phyloP scores from a whole-genome alignment of 805 yeast genomes.

The Torulaspora quercuum region DNA sequence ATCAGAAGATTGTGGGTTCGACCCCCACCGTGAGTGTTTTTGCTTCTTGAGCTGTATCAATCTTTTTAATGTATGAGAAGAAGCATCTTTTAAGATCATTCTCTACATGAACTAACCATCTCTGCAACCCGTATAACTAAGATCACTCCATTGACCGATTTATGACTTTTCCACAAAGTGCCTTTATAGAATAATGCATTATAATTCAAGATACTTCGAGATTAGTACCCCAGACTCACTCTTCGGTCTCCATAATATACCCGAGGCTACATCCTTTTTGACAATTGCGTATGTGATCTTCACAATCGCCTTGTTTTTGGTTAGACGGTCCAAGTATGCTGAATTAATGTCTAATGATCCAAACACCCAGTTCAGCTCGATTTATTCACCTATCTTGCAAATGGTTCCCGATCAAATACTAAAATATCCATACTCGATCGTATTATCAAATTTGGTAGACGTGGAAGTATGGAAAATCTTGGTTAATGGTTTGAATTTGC shows the following conservation, averaged over 20 bases:
- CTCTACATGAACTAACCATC: too few species aligned
- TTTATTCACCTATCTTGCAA: constrained; percentile 57
- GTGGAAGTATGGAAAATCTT: constrained; percentile 46
- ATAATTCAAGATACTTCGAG: constrained; percentile 19
- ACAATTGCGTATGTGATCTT: constrained; percentile 40
- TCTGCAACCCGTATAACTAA: too few species aligned
- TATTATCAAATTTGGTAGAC: constrained; percentile 64
- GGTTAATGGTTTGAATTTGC: constrained; percentile 46
- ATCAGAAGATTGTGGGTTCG: constrained; percentile 55
- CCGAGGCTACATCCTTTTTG: constrained; percentile 48
- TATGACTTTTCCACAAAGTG: too few species aligned
- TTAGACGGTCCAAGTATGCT: constrained; percentile 41
- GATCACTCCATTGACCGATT: too few species aligned
- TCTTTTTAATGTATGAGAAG: too few species aligned
- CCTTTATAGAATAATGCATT: too few species aligned
- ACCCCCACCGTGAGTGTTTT: constrained; percentile 52
- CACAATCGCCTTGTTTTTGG: constrained; percentile 41
- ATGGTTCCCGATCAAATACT: constrained; percentile 57
- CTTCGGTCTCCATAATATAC: constrained; percentile 31
- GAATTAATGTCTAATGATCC: constrained; percentile 12
- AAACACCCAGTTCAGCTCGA: constrained; percentile 38
- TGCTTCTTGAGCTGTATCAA: not conserved
- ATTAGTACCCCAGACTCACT: constrained; percentile 23
- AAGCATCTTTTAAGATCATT: too few species aligned
- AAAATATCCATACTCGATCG: constrained; percentile 60